phyloP scores from a whole-genome alignment of 352 stramenopile species.

The Phytophthora sp. region DNA sequence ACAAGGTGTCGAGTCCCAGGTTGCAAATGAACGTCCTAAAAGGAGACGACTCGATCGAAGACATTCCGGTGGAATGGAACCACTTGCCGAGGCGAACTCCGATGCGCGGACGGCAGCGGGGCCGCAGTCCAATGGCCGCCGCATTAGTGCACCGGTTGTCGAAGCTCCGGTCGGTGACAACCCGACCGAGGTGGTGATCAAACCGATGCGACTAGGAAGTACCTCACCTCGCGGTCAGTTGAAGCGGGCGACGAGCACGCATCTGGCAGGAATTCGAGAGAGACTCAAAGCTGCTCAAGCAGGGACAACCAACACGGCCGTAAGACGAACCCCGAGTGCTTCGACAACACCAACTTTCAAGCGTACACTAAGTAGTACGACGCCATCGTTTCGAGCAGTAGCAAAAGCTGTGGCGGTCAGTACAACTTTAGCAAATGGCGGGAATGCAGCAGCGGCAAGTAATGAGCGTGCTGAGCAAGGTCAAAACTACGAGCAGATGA shows the following conservation, averaged over 20 bases:
- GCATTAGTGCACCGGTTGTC: constrained; percentile 15
- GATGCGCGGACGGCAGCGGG: background rate
- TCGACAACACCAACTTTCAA: constrained; percentile 13
- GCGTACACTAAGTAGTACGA: constrained; percentile 8
- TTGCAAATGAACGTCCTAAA: constrained; percentile 14
- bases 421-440: constrained; percentile 1
- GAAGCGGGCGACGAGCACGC: constrained; percentile 23
- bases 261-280: constrained; percentile 25
- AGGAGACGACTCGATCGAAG: constrained; percentile 12
- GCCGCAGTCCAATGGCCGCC: background rate
- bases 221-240: constrained; percentile 15
- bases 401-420: constrained; percentile 14
- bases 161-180: background rate
- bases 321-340: constrained; percentile 12
- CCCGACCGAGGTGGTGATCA: background rate
- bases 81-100: background rate
- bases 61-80: constrained; percentile 17
- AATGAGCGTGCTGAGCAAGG: constrained; percentile 7
- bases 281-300: constrained; percentile 15
- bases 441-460: constrained; percentile 1
- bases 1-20: constrained; percentile 12
- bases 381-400: constrained; percentile 12
- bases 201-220: constrained; percentile 7
- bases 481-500: constrained; percentile 52
- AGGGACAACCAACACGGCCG: background rate